Percentiles rank a stretch among this genome's conserved stretches.
These are phyloP conservation scores for Daldinia concentrica DNA, from an alignment of 495 filamentous ascomycete genomes.

Conservation along the genomic window DNA sequence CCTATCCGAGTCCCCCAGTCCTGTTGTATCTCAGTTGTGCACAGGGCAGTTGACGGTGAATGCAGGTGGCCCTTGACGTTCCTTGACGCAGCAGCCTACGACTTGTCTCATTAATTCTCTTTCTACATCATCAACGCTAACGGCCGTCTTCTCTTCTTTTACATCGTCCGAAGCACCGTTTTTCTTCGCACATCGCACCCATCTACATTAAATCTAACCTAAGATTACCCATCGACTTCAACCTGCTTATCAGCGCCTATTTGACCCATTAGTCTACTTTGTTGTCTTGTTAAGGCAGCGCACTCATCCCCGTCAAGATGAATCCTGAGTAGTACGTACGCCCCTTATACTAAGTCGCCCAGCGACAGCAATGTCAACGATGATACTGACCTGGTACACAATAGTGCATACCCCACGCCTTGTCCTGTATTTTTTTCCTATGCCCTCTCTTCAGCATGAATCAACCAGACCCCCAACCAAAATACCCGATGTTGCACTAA, in stretches of 20 bases:
- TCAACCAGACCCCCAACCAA: constrained; percentile 7
- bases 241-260: constrained; percentile 24
- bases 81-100: constrained; percentile 42
- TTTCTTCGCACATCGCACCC: constrained; percentile 12
- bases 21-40: not conserved
- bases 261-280: constrained; percentile 18
- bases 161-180: constrained; percentile 27
- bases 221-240: constrained; percentile 4
- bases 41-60: constrained; percentile 40
- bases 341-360: constrained; percentile 26
- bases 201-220: constrained; percentile 28
- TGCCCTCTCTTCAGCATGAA: constrained; percentile 10
- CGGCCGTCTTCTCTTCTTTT: constrained; percentile 11
- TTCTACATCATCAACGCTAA: constrained; percentile 44
- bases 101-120: constrained; percentile 51
- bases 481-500: not conserved
- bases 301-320: constrained; percentile 66
- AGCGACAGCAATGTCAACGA: constrained; percentile 30
- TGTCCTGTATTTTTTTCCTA: constrained; percentile 7
- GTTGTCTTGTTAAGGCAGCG: constrained; percentile 36
- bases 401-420: constrained; percentile 44
- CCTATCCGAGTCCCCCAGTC: constrained; percentile 1
- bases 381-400: constrained; percentile 26
- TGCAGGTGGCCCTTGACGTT: constrained; percentile 36
- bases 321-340: constrained; percentile 92